These are phyloP conservation scores for Flaveria floridana DNA, from an alignment of 140 eudicot genomes.

Conservation along the genomic window DNA sequence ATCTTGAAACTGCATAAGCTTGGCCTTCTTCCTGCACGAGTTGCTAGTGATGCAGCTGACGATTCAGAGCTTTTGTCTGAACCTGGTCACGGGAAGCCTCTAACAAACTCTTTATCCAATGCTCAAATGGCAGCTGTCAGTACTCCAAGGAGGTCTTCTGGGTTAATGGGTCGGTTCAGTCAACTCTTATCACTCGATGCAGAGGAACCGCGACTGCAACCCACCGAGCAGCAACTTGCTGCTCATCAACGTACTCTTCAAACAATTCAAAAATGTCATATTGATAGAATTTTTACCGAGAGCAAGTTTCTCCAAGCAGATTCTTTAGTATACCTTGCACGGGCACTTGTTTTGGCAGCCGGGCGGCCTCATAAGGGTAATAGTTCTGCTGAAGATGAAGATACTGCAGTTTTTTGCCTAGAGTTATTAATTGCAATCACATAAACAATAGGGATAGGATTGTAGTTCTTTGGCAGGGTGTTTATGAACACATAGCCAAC, in stretches of 20 bases:
- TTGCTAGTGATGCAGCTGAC: conserved; percentile 97
- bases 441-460: conserved; percentile 82
- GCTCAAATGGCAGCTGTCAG: conserved; percentile 67
- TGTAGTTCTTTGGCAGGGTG: conserved; percentile 90
- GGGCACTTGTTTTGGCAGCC: conserved; percentile 89
- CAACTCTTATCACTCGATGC: conserved; percentile 86
- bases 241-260: conserved; percentile 92
- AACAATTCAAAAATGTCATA: conserved; percentile 86
- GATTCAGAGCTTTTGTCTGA: conserved; percentile 75
- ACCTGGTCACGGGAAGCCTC: conserved; percentile 68
- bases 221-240: conserved; percentile 91
- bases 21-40: conserved; percentile 97
- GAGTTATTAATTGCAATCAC: conserved; percentile 87
- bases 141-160: conserved; percentile 85
- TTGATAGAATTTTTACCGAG: conserved; percentile 82
- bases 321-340: conserved; percentile 72
- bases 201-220: conserved; percentile 89
- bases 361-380: conserved; percentile 81
- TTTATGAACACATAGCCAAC: conserved; percentile 80
- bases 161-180: conserved; percentile 94
- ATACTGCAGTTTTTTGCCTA: conserved; percentile 89
- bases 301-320: conserved; percentile 86
- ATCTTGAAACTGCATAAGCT: conserved; percentile 85
- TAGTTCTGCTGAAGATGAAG: conserved; percentile 82
- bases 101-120: conserved; percentile 56